Base-by-base conservation (phyloP, 108 stramenopile species). In the Epithemia pelagica region DNA sequence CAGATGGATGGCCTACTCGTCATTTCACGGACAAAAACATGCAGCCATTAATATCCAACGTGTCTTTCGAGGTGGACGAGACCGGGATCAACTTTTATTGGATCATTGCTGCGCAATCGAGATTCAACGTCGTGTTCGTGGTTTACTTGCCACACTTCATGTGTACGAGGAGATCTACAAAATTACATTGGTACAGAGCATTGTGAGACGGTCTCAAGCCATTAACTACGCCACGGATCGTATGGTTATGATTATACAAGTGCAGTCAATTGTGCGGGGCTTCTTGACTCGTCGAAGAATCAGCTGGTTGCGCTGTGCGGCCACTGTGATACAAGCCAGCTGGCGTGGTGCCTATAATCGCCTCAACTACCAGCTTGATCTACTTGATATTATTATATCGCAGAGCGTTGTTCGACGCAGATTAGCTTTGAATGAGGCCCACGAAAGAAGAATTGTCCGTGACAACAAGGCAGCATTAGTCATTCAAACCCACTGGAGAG, bases 31-130 rank as follows among this genome's bases (percentile, higher is more conserved):
- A 32, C 75, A 78, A 37, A 60, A 74, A n/a, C 71, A 75, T 32
- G 72, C 70, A 30, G 82, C 83, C 10, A 78, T 76, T 21, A 76
- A 70, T 37, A 77, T 73, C 29, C 92, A 93, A 73, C 71, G 80
- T 10, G 65, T 70, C 8, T 77, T 72, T 37, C 83, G 92, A 27
- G 92, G 87, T 2, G 70, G 80, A 67, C 65, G 72, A 27, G 74
- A 69, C 1, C 80, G 92, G 29, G 81, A 85, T 54, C 73, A 73
- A 20, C 54, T 93, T 20, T 73, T 83, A 52, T 77, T 78, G 60
- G 72, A 87, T 28, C 82, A 93, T 64, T 78, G 78, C 33, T 85
- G 87, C 59, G 92, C 92, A 2, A 90, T 83, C 26, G 84, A 90
- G 66, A 84, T 74, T 24, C 87, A 88, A 70, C 75, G 82, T 22